Conservation (phyloP, 78 protist genomes). For the slime mould (Dictyostelium discoideum) region DNA sequence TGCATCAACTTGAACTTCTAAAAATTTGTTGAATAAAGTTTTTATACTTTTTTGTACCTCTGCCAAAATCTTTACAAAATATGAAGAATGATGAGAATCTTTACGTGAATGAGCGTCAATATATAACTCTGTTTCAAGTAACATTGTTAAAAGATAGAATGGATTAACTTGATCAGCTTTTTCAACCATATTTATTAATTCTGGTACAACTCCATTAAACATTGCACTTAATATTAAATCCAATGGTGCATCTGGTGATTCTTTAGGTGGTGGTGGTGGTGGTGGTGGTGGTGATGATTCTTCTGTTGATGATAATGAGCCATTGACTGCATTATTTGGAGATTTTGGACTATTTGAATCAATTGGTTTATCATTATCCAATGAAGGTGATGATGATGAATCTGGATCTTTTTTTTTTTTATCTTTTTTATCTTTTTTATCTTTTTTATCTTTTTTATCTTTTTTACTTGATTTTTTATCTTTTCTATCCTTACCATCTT, state of each 20-base stretch:
- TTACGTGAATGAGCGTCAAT: constrained; percentile 1
- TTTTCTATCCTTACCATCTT: background rate
- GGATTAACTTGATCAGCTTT: constrained; percentile 74
- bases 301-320: too few species aligned
- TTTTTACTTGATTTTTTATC: background rate
- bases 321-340: too few species aligned
- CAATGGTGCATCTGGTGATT: constrained; percentile 27
- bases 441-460: constrained; percentile 7
- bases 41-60: constrained; percentile 76
- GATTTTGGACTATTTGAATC: background rate
- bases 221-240: constrained; percentile 40
- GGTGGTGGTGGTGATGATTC: background rate
- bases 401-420: background rate
- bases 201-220: constrained; percentile 53
- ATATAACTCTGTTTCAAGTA: constrained; percentile 41
- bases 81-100: constrained; percentile 20
- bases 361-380: background rate
- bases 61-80: constrained; percentile 21
- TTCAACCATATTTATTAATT: constrained; percentile 36
- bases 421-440: background rate
- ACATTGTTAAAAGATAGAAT: constrained; percentile 56
- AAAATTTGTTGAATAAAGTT: constrained; percentile 60
- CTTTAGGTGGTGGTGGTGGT: background rate
- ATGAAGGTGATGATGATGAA: background rate
- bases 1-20: constrained; percentile 55